Base-by-base conservation (phyloP, 768 basidiomycete genomes). In the Kwoniella dejecticola region DNA sequence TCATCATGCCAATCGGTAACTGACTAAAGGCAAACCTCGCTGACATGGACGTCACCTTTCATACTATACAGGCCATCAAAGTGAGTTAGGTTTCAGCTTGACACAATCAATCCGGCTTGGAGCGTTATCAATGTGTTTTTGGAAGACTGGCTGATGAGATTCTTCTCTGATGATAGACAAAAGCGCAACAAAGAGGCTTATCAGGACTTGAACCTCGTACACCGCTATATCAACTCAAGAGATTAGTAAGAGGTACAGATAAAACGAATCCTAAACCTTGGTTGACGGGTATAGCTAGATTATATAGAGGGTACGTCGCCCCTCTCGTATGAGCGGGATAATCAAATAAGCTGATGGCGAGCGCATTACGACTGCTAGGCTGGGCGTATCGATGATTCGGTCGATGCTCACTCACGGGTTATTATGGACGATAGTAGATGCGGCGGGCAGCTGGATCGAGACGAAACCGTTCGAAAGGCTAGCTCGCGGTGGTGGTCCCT, bases 401-500 rank as follows among this genome's bases (percentile, higher is more conserved):
- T 93, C 89, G 69, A 88, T 95, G 71, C 90, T 92, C 30, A 95
- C 92, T 6, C 94, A 96, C 67, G 94, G 94, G 21, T 82, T 95
- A 38, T 82, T 94, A 52, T 96, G 93, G 93, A 95, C 93, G 7
- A 83, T 96, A 63, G 92, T 93, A 77, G 93, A 96, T 58, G 68
- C 63, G 26, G 74, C 75, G 0, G 67, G 72, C 15, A 41, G 41
- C 8, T 77, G 71, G 73, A 80, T 81, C 41, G 80, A 81, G 46
- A 75, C 68, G 4, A 59, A 67, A 42, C 77, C 77, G 1, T 65
- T 74, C 23, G 69, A 73, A 49, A 57, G 72, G 44, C 48, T 70
- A 8, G 57, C 57, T 13, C 24, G 7, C 2, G n/a, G n/a, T n/a
- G n/a, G n/a, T n/a, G n/a, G n/a, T n/a, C 7, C 57, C 15, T 41